phyloP scores from a whole-genome alignment of 768 basidiomycete genomes.

The Fibroporia radiculosa region DNA sequence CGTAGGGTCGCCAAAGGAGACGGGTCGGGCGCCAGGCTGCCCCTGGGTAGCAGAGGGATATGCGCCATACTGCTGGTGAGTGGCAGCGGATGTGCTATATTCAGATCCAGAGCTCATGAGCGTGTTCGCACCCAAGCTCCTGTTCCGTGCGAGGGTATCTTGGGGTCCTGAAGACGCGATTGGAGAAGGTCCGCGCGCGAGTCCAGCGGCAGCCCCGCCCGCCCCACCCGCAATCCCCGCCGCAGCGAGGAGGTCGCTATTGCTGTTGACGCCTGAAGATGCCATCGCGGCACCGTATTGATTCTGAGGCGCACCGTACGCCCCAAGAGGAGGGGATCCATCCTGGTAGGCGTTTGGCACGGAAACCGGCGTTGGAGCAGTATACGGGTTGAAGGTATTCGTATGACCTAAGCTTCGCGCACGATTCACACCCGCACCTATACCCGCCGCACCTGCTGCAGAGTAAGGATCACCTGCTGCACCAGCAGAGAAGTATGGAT shows the following conservation, averaged over 20 bases:
- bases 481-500: slow-evolving; percentile 26
- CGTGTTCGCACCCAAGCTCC: slow-evolving; percentile 11
- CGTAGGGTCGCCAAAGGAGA: slow-evolving; percentile 18
- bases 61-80: slow-evolving; percentile 6
- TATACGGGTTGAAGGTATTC: slow-evolving; percentile 28
- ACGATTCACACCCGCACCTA: slow-evolving; percentile 26
- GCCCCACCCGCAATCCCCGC: slow-evolving; percentile 13
- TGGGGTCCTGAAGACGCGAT: background rate
- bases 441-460: slow-evolving; percentile 29
- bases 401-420: slow-evolving; percentile 23
- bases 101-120: slow-evolving; percentile 9
- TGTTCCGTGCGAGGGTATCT: slow-evolving; percentile 11
- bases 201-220: slow-evolving; percentile 8
- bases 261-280: background rate
- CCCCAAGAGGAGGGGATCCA: background rate
- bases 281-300: slow-evolving; percentile 4
- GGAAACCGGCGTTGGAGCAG: slow-evolving; percentile 30
- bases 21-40: slow-evolving; percentile 7
- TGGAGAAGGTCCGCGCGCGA: slow-evolving; percentile 9
- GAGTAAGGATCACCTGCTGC: slow-evolving; percentile 31
- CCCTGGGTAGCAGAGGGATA: slow-evolving; percentile 1
- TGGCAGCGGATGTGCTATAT: slow-evolving; percentile 4
- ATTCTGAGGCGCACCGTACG: slow-evolving; percentile 5
- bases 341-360: slow-evolving; percentile 17
- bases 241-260: slow-evolving; percentile 18